phyloP scores from a whole-genome alignment of 495 filamentous ascomycete genomes.

The Neurospora sp. region DNA sequence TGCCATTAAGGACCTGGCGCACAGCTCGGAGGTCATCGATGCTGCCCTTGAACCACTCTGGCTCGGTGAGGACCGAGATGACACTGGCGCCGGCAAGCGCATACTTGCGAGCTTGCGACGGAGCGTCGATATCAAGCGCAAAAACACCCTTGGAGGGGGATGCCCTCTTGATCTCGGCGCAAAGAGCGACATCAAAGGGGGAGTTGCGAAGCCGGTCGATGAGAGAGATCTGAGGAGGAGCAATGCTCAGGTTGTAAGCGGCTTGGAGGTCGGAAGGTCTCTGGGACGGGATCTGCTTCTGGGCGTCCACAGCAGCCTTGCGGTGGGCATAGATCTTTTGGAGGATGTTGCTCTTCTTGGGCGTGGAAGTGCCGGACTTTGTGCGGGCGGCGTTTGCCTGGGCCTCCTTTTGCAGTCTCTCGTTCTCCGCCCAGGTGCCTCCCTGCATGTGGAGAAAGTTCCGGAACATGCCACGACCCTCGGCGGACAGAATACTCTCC shows the following conservation, averaged over 20 bases:
- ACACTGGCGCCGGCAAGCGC: constrained; percentile 90
- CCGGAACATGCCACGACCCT: constrained; percentile 78
- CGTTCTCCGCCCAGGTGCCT: constrained; percentile 83
- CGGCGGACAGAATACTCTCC: constrained; percentile 87
- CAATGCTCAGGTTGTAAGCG: constrained; percentile 69
- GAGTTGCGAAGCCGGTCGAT: constrained; percentile 68
- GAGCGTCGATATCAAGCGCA: constrained; percentile 74
- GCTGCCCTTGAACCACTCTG: constrained; percentile 96
- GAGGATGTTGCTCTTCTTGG: constrained; percentile 70
- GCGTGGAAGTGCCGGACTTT: constrained; percentile 8
- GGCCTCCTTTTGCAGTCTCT: constrained; percentile 36
- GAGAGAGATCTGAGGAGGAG: constrained; percentile 79
- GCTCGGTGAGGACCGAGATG: constrained; percentile 95
- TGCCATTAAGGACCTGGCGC: constrained; percentile 74
- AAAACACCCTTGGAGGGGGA: constrained; percentile 97
- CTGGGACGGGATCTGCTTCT: constrained; percentile 80
- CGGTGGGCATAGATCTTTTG: constrained; percentile 88
- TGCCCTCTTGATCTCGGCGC: constrained; percentile 95
- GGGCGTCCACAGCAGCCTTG: constrained; percentile 61
- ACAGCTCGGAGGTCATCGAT: constrained; percentile 89
- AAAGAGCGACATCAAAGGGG: constrained; percentile 71
- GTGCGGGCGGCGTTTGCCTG: constrained; percentile 10
- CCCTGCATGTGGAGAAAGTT: constrained; percentile 84
- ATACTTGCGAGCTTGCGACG: constrained; percentile 83
- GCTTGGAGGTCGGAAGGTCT: constrained; percentile 79